Conservation (phyloP, 306 rosid genomes). For the Vigna unguiculata region DNA sequence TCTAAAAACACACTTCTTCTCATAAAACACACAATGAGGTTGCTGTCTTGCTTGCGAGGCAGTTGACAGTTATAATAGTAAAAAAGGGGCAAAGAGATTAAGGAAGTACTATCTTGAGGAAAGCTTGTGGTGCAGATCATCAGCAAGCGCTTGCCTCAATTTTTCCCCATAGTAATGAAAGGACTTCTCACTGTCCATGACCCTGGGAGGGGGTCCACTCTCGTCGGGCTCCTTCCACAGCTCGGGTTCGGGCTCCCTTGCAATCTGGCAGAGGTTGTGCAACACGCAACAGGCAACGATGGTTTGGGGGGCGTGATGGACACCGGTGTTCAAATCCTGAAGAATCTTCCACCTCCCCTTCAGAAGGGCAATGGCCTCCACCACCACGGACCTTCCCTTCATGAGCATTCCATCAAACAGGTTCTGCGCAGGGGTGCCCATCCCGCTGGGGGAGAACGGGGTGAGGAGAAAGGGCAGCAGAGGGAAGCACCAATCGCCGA, state of each 20-base stretch:
- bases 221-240: conserved; percentile 91
- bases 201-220: conserved; percentile 69
- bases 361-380: too few species aligned
- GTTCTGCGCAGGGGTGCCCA: too few species aligned
- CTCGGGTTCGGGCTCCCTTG: conserved; percentile 92
- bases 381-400: too few species aligned
- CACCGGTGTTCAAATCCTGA: too few species aligned
- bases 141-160: conserved; percentile 89
- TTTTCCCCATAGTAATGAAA: conserved; percentile 76
- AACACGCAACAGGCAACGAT: conserved; percentile 94
- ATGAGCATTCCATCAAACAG: too few species aligned
- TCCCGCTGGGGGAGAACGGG: too few species aligned
- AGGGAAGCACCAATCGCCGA: too few species aligned
- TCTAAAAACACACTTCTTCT: too few species aligned
- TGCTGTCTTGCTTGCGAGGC: neutral
- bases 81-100: neutral
- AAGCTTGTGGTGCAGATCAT: conserved; percentile 92
- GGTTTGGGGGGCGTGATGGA: conserved; percentile 81
- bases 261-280: conserved; percentile 94
- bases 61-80: neutral
- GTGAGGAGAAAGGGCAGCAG: too few species aligned
- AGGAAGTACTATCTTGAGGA: conserved; percentile 64
- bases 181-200: conserved; percentile 72
- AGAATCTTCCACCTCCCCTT: too few species aligned
- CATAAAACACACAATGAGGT: neutral